Percentiles rank a stretch among this genome's conserved stretches.
phyloP scores from a whole-genome alignment of 192 early-diverging fungal genomes.

The Cetraspora pellucida region DNA sequence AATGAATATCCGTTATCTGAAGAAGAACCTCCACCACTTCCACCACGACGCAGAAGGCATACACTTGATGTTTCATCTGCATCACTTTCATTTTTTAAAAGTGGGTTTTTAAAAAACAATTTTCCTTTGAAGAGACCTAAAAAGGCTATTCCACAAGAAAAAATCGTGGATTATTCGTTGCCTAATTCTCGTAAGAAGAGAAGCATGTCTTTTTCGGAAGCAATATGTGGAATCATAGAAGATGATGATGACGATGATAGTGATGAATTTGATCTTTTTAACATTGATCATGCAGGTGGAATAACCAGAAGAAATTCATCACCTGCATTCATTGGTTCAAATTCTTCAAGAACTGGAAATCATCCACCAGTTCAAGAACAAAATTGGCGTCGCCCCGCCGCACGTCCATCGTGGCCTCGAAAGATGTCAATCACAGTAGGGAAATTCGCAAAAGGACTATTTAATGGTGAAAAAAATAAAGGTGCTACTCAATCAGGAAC shows the following conservation, averaged over 20 bases:
- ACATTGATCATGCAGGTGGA: neutral
- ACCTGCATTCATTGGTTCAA: neutral
- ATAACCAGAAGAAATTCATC: slow-evolving; percentile 13
- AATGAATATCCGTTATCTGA: neutral
- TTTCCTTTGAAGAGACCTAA: neutral
- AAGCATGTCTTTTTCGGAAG: slow-evolving; percentile 5
- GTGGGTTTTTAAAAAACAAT: neutral
- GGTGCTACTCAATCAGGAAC: neutral
- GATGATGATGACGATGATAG: slow-evolving; percentile 3
- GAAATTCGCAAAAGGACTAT: slow-evolving; percentile 3
- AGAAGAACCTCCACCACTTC: neutral
- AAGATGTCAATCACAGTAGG: slow-evolving; percentile 9
- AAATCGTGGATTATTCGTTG: neutral
- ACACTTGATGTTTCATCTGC: neutral
- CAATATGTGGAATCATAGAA: slow-evolving; percentile 10
- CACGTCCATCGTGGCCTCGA: neutral
- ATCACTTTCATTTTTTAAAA: slow-evolving; percentile 2
- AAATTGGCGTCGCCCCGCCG: neutral
- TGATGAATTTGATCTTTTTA: slow-evolving; percentile 13
- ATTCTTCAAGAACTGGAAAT: neutral
- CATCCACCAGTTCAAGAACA: neutral
- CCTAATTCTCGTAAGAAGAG: slow-evolving; percentile 1
- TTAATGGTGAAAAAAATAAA: neutral
- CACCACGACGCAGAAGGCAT: neutral
- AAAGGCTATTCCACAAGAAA: neutral